These are phyloP conservation scores for Arabis alpina DNA, from an alignment of 345 rosid genomes.

Conservation along the genomic window DNA sequence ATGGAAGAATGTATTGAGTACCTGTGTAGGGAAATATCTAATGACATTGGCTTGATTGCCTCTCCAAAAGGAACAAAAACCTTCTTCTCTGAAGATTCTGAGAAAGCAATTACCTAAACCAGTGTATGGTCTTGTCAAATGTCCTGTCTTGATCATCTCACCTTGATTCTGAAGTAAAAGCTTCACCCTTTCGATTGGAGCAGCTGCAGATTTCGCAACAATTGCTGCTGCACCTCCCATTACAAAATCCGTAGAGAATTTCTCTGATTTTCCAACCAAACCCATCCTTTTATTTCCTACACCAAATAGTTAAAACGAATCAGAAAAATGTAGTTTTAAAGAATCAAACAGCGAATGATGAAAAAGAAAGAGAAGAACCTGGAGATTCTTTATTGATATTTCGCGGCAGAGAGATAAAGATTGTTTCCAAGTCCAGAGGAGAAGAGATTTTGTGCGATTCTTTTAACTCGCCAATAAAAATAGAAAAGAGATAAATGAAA, in stretches of 20 bases:
- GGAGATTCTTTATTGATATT: constrained; percentile 7
- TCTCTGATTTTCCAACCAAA: constrained; percentile 54
- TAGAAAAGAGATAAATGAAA: constrained; percentile 35
- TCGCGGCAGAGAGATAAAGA: constrained; percentile 34
- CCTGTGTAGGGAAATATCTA: constrained; percentile 95
- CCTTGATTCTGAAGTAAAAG: constrained; percentile 94
- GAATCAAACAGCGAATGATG: neutral
- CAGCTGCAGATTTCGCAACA: constrained; percentile 75
- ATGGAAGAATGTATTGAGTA: neutral
- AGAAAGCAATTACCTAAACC: constrained; percentile 72
- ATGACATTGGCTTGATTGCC: constrained; percentile 93
- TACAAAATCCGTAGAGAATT: constrained; percentile 71
- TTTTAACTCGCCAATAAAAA: neutral
- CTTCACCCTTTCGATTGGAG: constrained; percentile 95
- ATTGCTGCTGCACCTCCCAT: constrained; percentile 87
- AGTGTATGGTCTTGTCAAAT: constrained; percentile 63
- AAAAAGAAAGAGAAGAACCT: constrained; percentile 26
- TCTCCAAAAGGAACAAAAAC: constrained; percentile 86
- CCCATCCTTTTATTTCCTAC: constrained; percentile 35
- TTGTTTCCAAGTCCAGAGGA: constrained; percentile 10
- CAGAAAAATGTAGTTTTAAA: neutral
- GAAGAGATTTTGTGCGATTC: neutral
- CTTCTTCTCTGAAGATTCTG: constrained; percentile 84
- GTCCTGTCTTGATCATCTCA: constrained; percentile 83
- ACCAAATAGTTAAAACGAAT: neutral